A percentile compares a stretch with the other conserved stretches of the same genome.
Conservation (phyloP, 495 filamentous ascomycete genomes). For the Emericellopsis terricola region DNA sequence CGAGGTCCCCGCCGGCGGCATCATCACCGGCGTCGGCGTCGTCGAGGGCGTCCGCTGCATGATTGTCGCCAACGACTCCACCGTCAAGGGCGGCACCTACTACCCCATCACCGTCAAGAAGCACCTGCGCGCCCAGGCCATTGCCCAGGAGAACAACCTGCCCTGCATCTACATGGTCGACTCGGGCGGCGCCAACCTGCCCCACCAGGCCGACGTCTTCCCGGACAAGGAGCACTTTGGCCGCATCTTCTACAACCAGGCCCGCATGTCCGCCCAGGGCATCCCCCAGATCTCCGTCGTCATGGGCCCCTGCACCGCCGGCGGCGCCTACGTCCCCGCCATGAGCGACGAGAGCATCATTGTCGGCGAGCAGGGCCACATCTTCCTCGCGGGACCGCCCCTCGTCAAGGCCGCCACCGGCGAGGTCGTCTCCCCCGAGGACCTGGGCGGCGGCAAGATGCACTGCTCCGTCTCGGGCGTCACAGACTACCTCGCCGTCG, state of each 20-base stretch:
- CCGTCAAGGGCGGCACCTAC: slow-evolving; percentile 97
- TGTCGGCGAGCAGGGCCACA: slow-evolving; percentile 83
- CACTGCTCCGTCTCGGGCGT: slow-evolving; percentile 89
- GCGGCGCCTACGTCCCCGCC: slow-evolving; percentile 87
- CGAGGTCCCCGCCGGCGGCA: slow-evolving; percentile 53
- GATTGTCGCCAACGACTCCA: slow-evolving; percentile 94
- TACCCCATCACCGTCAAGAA: slow-evolving; percentile 98
- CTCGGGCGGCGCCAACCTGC: slow-evolving; percentile 89
- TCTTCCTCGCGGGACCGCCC: slow-evolving; percentile 90
- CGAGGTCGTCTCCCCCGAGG: slow-evolving; percentile 82
- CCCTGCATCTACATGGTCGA: slow-evolving; percentile 92
- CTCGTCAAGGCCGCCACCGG: slow-evolving; percentile 94
- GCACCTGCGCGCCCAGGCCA: slow-evolving; percentile 80
- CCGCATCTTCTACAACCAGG: slow-evolving; percentile 97
- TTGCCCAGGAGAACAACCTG: slow-evolving; percentile 71
- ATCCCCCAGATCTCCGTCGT: slow-evolving; percentile 93
- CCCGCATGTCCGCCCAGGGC: slow-evolving; percentile 66
- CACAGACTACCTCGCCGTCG: slow-evolving; percentile 86
- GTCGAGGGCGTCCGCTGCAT: slow-evolving; percentile 85
- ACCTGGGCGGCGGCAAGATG: slow-evolving; percentile 81
- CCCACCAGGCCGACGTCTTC: slow-evolving; percentile 92
- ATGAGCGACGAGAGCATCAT: slow-evolving; percentile 99
- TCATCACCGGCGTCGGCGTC: slow-evolving; percentile 83
- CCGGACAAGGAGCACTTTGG: slow-evolving; percentile 92
- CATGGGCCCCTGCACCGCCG: slow-evolving; percentile 95